Evolutionary conservation across 2,329 filamentous ascomycete species (phyloP).

Genomic region (Fusarium sp.): DNA sequence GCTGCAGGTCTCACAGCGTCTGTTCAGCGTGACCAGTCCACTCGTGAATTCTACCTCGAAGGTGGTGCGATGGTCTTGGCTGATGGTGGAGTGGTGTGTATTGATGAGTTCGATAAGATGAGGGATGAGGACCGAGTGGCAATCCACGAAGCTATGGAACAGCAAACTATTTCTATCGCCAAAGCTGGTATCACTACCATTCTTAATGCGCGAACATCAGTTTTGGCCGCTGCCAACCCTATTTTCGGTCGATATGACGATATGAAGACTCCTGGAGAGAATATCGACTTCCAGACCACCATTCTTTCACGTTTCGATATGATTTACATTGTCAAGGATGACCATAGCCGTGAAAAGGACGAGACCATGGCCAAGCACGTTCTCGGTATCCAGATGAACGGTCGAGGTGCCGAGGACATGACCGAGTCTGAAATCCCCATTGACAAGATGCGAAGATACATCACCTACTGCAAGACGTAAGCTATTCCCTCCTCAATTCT

Average conservation of each 20-base stretch:
- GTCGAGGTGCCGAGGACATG: conserved; percentile 82
- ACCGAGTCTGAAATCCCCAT: conserved; percentile 89
- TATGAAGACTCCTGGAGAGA: conserved; percentile 96
- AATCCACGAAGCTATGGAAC: conserved; percentile 99
- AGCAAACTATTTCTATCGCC: conserved; percentile 98
- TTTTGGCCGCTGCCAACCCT: conserved; percentile 94
- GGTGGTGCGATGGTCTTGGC: conserved; percentile 98
- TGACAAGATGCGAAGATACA: conserved; percentile 97
- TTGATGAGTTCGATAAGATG: conserved; percentile 99
- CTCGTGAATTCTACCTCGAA: conserved; percentile 96
- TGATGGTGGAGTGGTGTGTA: conserved; percentile 96
- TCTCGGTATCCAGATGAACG: conserved; percentile 96
- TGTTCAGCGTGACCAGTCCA: conserved; percentile 91
- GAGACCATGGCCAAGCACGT: conserved; percentile 96
- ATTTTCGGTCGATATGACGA: conserved; percentile 99
- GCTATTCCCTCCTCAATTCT: conserved; percentile 49
- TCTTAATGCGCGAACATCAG: conserved; percentile 93
- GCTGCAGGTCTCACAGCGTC: conserved; percentile 97
- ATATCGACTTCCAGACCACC: conserved; percentile 99
- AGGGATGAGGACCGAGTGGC: conserved; percentile 96
- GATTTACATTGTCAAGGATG: conserved; percentile 98
- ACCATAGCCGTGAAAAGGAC: conserved; percentile 89
- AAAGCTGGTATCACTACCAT: conserved; percentile 99
- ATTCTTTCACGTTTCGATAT: conserved; percentile 99
- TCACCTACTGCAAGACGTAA: conserved; percentile 95